A percentile compares a stretch with the other conserved stretches of the same genome.
These are phyloP conservation scores for Paraconiothyrium sp. DNA, from an alignment of 2,329 filamentous ascomycete genomes.

Conservation along the genomic window DNA sequence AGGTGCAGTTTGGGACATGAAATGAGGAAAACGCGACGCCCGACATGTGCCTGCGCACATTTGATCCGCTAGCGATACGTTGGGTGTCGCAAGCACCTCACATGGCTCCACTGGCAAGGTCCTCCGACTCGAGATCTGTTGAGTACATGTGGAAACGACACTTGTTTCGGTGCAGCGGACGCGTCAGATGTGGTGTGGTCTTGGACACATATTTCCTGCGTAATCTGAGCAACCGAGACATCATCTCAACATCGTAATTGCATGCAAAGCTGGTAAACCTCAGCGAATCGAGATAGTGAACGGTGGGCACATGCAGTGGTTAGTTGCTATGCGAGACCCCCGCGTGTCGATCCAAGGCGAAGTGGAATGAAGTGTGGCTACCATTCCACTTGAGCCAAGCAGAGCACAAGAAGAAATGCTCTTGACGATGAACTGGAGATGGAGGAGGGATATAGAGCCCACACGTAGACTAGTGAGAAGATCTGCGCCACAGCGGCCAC, in stretches of 20 bases:
- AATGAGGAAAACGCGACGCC: background rate
- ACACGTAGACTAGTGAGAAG: background rate
- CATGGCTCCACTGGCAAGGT: background rate
- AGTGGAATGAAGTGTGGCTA: background rate
- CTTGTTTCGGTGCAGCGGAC: conserved; percentile 13
- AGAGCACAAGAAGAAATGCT: background rate
- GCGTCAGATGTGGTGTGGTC: conserved; percentile 1
- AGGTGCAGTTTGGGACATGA: background rate
- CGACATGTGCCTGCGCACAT: background rate
- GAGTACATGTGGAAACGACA: conserved; percentile 9
- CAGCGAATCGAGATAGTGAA: no score
- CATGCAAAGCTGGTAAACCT: no score
- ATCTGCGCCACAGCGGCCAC: background rate
- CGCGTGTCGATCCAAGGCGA: background rate
- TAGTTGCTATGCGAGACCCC: background rate
- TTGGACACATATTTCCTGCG: no score
- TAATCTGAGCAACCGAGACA: no score
- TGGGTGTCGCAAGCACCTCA: conserved; percentile 8
- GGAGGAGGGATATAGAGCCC: background rate
- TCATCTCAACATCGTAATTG: no score
- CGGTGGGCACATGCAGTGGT: no score
- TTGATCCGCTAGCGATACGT: conserved; percentile 5
- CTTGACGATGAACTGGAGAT: background rate
- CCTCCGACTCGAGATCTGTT: background rate
- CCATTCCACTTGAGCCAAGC: background rate